Evolutionary conservation across 345 rosid species (phyloP).

Genomic region (Salix viminalis): DNA sequence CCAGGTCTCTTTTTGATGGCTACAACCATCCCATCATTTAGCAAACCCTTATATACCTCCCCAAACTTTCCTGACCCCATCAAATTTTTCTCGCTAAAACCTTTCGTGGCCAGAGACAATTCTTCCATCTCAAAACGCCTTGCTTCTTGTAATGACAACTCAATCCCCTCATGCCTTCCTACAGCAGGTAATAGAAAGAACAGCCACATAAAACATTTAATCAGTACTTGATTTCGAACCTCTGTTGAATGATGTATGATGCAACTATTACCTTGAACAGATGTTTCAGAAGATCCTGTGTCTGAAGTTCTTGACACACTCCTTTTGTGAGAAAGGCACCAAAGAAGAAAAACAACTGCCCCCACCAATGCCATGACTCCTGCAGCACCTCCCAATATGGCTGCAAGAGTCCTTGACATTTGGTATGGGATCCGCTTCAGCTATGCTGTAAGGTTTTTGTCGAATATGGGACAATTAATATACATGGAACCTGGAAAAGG

Average conservation of each 20-base stretch:
- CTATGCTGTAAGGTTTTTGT: constrained; percentile 31
- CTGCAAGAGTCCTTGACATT: constrained; percentile 87
- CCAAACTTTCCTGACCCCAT: constrained; percentile 89
- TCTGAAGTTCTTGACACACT: constrained; percentile 67
- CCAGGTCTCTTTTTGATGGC: constrained; percentile 81
- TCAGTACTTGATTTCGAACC: not conserved
- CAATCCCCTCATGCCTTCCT: constrained; percentile 68
- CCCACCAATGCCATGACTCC: constrained; percentile 86
- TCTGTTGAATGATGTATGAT: not conserved
- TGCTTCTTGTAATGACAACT: constrained; percentile 67
- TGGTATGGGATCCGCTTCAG: constrained; percentile 54
- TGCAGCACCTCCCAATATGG: constrained; percentile 84
- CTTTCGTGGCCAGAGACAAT: constrained; percentile 74
- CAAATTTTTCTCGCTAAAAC: constrained; percentile 63
- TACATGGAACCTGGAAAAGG: constrained; percentile 46
- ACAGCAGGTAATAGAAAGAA: constrained; percentile 28
- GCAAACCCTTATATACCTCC: constrained; percentile 86
- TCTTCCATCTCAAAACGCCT: constrained; percentile 82
- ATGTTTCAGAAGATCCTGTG: constrained; percentile 77
- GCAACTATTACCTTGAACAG: constrained; percentile 52
- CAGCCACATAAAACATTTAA: constrained; percentile 3
- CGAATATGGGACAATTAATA: constrained; percentile 7
- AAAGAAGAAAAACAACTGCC: constrained; percentile 44
- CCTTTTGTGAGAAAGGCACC: constrained; percentile 51
- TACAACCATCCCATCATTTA: constrained; percentile 85